phyloP scores from a whole-genome alignment of 441 rosid species.

The Kokia cookei region DNA sequence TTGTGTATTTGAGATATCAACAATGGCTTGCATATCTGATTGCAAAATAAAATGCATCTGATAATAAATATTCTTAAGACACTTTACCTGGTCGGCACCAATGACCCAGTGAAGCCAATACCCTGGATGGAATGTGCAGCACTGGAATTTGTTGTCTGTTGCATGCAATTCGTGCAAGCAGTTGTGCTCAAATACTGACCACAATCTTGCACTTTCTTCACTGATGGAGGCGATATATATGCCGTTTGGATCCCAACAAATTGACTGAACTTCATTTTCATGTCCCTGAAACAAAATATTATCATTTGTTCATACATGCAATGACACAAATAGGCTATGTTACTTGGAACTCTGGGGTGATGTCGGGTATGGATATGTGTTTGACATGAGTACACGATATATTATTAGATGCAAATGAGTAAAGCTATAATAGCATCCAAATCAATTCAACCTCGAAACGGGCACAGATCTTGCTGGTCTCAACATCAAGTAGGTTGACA shows the following conservation, averaged over 20 bases:
- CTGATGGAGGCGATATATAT: constrained; percentile 35
- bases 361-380: too few relatives aligned
- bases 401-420: too few relatives aligned
- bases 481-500: constrained; percentile 30
- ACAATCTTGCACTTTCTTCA: constrained; percentile 33
- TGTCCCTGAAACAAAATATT: constrained; percentile 25
- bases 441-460: constrained; percentile 17
- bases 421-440: neutral
- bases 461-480: constrained; percentile 11
- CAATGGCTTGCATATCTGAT: too few relatives aligned
- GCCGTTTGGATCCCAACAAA: constrained; percentile 37
- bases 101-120: too few relatives aligned
- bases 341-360: too few relatives aligned
- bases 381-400: too few relatives aligned
- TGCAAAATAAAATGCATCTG: too few relatives aligned
- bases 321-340: neutral
- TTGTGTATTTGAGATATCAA: neutral
- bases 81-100: too few relatives aligned
- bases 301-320: neutral
- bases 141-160: too few relatives aligned
- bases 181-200: constrained; percentile 27
- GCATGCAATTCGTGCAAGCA: constrained; percentile 35
- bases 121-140: too few relatives aligned
- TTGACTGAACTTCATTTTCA: constrained; percentile 18
- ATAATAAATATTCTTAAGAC: too few relatives aligned